A percentile compares a stretch with the other conserved stretches of the same genome.
Conservation (phyloP, 2,329 filamentous ascomycete species). For the Fusarium lyarnte region DNA sequence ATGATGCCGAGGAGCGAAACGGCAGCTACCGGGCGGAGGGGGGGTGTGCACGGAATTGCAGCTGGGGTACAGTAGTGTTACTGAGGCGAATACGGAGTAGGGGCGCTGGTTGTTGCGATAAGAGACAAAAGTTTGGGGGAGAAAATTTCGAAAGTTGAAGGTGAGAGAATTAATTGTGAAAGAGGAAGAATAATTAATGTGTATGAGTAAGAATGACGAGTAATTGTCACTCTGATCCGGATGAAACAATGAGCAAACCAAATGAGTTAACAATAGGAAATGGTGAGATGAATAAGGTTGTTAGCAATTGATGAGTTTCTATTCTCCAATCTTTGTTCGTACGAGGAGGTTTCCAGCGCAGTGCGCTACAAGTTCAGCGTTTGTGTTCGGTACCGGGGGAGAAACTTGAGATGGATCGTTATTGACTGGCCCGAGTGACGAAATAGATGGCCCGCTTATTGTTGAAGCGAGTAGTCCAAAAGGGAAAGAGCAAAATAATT, state of each 20-base stretch:
- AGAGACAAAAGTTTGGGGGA: constrained; percentile 4
- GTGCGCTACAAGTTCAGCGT: background rate
- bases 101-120: constrained; percentile 4
- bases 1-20: constrained; percentile 46
- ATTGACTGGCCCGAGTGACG: background rate
- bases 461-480: background rate
- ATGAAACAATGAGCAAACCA: constrained; percentile 1
- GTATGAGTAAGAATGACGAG: background rate
- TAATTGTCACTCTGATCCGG: background rate
- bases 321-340: constrained; percentile 11
- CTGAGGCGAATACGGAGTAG: constrained; percentile 2
- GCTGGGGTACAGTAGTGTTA: constrained; percentile 34
- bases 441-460: constrained; percentile 4
- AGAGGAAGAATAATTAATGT: constrained; percentile 10
- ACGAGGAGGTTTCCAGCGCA: constrained; percentile 6
- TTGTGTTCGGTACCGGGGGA: background rate
- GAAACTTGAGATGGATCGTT: background rate
- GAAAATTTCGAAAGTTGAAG: background rate
- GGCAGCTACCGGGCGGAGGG: constrained; percentile 43
- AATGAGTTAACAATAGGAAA: constrained; percentile 6
- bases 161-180: background rate
- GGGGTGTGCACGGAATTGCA: constrained; percentile 41
- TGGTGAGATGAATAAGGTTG: constrained; percentile 9
- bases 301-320: constrained; percentile 18
- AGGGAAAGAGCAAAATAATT: background rate